Evolutionary conservation across 306 rosid species (phyloP).

Genomic region (Trichosanthes cucumerina): DNA sequence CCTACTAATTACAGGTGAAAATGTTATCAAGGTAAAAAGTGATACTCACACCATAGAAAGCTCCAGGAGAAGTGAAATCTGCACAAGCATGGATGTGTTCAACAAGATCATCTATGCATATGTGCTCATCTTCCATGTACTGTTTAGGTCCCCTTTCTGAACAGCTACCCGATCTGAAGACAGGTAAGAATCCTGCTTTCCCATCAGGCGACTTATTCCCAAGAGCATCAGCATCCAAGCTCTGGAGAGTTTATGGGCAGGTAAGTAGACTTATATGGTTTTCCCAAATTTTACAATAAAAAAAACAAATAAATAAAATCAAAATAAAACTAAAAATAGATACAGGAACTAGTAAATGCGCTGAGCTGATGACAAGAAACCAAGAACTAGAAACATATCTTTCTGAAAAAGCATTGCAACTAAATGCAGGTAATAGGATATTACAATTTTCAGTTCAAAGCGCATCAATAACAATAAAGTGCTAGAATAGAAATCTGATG

Average conservation of each 20-base stretch:
- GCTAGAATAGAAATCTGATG: neutral
- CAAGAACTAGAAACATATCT: neutral
- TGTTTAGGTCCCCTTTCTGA: slow-evolving; percentile 82
- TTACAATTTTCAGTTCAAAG: neutral
- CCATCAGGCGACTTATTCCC: slow-evolving; percentile 44
- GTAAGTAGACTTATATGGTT: neutral
- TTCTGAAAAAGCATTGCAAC: neutral
- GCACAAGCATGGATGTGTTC: slow-evolving; percentile 39
- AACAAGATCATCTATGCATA: slow-evolving; percentile 57
- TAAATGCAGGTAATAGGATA: neutral
- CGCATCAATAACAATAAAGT: neutral
- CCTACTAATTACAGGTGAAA: neutral
- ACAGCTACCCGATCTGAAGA: slow-evolving; percentile 76
- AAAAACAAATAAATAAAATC: neutral
- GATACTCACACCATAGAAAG: slow-evolving; percentile 69
- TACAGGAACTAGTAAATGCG: neutral
- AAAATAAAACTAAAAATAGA: neutral
- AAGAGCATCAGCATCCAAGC: slow-evolving; percentile 35
- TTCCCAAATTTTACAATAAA: neutral
- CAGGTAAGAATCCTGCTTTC: slow-evolving; percentile 41
- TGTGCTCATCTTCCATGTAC: slow-evolving; percentile 75
- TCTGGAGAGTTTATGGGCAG: slow-evolving; percentile 18
- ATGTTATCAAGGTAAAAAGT: neutral
- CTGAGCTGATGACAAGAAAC: neutral
- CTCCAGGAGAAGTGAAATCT: slow-evolving; percentile 42